Base-by-base conservation (phyloP, 2,329 filamentous ascomycete species). In the Phaeomoniella chlamydospora region DNA sequence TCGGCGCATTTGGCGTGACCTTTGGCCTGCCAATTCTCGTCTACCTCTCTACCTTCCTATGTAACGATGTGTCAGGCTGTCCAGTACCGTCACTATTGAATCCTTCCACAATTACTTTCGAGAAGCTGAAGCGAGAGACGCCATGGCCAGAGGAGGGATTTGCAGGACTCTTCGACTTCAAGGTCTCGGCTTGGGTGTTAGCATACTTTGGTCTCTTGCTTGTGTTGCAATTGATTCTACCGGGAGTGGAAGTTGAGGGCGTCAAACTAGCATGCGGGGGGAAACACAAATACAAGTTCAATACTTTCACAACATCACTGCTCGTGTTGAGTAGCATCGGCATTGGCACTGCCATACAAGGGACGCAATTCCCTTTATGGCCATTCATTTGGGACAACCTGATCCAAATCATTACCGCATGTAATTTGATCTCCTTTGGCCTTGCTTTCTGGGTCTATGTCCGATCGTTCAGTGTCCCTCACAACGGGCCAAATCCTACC, bases 361-460 rank as follows among this genome's bases (percentile, higher is more conserved):
- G 88, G 38, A 74, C 84, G 35, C 70, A 88, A 14, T 94, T 93
- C 49, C 70, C 75, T 5, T 72, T 94, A 35, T 98, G 88, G 88
- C 83, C 79, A 16, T 96, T 86, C 59, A 85, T 96, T 51, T 79
- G 81, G 64, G 78, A 93, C 53, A 88, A 96, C 62, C 92, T 88
- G 54, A 52, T 90, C 35, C 84, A 88, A 54, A 69, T 98, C 36
- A 67, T 93, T 18, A 90, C 85, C 0, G 74, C 80, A 42, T 92
- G 87, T 55, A 74, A 92, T 41, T 49, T 92, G 35, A 78, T 94
- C 46, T 68, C 83, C 10, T 82, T 78, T 47, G 57, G 58, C 4
- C 64, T 93, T 12, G 77, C 88, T 2, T 73, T 74, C 3, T 94
- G 77, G 45, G 78, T 88, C 43, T 96, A 96, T 51, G 57, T 83